Evolutionary conservation across 306 rosid genomes (phyloP).

Genomic region (Castanea mollissima): DNA sequence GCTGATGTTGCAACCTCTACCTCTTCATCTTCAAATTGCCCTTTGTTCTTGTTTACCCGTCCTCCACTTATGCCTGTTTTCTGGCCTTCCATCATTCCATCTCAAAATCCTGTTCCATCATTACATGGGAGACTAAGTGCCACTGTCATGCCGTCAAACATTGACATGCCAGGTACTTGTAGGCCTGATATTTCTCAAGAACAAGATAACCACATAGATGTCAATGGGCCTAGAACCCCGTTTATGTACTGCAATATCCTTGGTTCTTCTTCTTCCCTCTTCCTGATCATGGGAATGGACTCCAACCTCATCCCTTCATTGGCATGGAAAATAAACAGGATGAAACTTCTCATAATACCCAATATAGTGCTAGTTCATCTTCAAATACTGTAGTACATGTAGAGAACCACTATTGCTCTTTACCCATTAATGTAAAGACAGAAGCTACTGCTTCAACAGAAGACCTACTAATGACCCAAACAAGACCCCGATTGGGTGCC

Average conservation of each 20-base stretch:
- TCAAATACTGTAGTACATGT: slow-evolving; percentile 33
- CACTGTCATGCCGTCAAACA: slow-evolving; percentile 40
- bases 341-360: slow-evolving; percentile 36
- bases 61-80: slow-evolving; percentile 54
- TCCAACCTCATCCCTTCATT: slow-evolving; percentile 44
- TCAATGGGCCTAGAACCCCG: slow-evolving; percentile 45
- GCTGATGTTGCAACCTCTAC: slow-evolving; percentile 39
- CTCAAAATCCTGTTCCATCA: slow-evolving; percentile 48
- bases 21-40: slow-evolving; percentile 43
- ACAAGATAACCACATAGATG: slow-evolving; percentile 37
- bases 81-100: slow-evolving; percentile 68
- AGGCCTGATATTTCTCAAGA: slow-evolving; percentile 37
- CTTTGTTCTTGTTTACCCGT: slow-evolving; percentile 56
- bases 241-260: slow-evolving; percentile 65
- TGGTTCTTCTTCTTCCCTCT: slow-evolving; percentile 68
- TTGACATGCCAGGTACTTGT: slow-evolving; percentile 44
- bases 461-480: slow-evolving; percentile 26
- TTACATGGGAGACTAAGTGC: slow-evolving; percentile 45
- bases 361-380: slow-evolving; percentile 39
- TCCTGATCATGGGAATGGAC: slow-evolving; percentile 46
- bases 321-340: slow-evolving; percentile 38
- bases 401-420: slow-evolving; percentile 33
- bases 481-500: slow-evolving; percentile 28
- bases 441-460: slow-evolving; percentile 46
- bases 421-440: slow-evolving; percentile 39